Evolutionary conservation across 257 asterid species (phyloP), one percentile per base, ranked within the genome.

Genomic region (Salvia miltiorrhiza): DNA sequence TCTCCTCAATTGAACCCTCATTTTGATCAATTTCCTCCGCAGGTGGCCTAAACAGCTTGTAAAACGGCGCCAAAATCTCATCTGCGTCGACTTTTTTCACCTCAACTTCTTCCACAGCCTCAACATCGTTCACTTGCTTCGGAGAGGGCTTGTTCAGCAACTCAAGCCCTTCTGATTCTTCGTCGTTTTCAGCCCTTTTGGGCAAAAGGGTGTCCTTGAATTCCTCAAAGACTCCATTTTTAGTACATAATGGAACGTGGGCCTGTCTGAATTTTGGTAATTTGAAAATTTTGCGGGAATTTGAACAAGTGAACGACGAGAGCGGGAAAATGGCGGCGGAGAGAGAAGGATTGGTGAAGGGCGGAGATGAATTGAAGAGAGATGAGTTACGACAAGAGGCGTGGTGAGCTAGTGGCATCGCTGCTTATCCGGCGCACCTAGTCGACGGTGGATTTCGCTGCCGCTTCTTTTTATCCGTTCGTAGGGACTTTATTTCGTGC

Each of bases 121-220:
- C 73, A 16, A 32, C 75, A 19, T 80, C 20, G 32, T 17, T 61
- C 41, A 69, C 54, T 64, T 62, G 83, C 83, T 80, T 88, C 3
- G 88, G 91, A 12, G 78, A 76, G 43, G 99, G 99, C 85, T 89
- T 93, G 71, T 78, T 73, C 5, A 77, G 95, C 63, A 91, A 84
- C 67, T 79, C 97, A 62, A 89, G 92, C 86, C 79, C 96, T 40
- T 86, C 92, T 14, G 71, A 5, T 33, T 81, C 87, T 49, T 83
- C 88, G 12, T 81, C 86, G 58, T 23, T 79, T 70, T 72, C 83
- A 57, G 74, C 75, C 77, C 56, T 26, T 59, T 52, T 69, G 58
- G 85, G 57, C 68, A 73, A 65, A 49, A 70, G 73, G 78, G 90
- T 50, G 11, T 73, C 85, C 73, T 58, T 66, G 33, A 55, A 74